Evolutionary conservation across 805 yeast genomes (phyloP).

Genomic region (Yamadazyma endophytica): DNA sequence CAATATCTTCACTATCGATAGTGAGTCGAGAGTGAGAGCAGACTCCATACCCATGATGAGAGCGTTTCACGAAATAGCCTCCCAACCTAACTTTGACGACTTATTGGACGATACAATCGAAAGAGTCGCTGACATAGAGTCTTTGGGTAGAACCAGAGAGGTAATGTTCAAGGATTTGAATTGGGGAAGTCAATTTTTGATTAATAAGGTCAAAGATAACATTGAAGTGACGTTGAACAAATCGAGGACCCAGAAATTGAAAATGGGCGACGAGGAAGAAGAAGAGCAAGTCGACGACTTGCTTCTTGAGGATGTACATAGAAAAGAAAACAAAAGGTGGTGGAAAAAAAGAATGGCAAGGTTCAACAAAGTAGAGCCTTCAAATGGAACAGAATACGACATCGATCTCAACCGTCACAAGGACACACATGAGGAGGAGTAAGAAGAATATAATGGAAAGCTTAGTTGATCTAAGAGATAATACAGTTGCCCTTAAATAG

Average conservation of each 20-base stretch:
- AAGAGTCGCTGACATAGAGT: slow-evolving; percentile 71
- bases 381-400: slow-evolving; percentile 11
- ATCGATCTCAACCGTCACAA: slow-evolving; percentile 8
- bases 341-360: slow-evolving; percentile 42
- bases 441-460: too few relatives aligned
- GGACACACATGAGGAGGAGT: too few relatives aligned
- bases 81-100: slow-evolving; percentile 66
- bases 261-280: slow-evolving; percentile 12
- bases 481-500: too few relatives aligned
- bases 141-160: slow-evolving; percentile 75
- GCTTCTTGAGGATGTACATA: slow-evolving; percentile 50
- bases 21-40: slow-evolving; percentile 67
- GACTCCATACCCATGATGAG: slow-evolving; percentile 89
- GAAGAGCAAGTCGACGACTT: slow-evolving; percentile 14
- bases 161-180: slow-evolving; percentile 66
- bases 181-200: slow-evolving; percentile 42
- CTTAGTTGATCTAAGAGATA: too few relatives aligned
- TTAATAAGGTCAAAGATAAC: slow-evolving; percentile 14
- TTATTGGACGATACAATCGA: slow-evolving; percentile 61
- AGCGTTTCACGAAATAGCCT: slow-evolving; percentile 74
- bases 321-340: slow-evolving; percentile 48
- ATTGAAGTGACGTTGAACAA: slow-evolving; percentile 5
- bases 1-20: slow-evolving; percentile 76
- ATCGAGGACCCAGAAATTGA: slow-evolving; percentile 7
- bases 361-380: background rate